Conservation (phyloP, 768 basidiomycete species). For the Cystobasidium onofrii region DNA sequence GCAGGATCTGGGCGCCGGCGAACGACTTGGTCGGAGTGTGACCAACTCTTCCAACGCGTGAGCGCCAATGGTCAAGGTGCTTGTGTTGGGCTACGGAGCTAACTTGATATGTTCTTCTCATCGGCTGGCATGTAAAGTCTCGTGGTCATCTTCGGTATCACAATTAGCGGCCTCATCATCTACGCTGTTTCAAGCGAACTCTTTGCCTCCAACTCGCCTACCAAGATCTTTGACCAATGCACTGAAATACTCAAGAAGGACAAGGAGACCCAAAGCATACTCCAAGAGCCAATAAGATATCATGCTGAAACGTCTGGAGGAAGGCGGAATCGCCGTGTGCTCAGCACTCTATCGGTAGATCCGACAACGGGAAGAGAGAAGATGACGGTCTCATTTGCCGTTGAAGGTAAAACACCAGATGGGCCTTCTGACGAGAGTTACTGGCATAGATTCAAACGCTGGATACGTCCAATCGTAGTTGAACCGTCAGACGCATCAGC, state of each 20-base stretch:
- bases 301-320: constrained; percentile 24
- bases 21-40: constrained; percentile 18
- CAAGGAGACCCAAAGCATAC: constrained; percentile 18
- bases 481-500: constrained; percentile 23
- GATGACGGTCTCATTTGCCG: constrained; percentile 24
- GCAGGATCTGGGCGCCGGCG: constrained; percentile 19
- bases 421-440: constrained; percentile 26
- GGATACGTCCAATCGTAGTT: constrained; percentile 30
- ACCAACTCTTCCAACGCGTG: constrained; percentile 28
- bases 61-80: no score
- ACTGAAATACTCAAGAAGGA: constrained; percentile 21
- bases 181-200: constrained; percentile 31
- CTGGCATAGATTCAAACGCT: constrained; percentile 28
- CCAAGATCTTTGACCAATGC: constrained; percentile 18
- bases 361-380: constrained; percentile 16
- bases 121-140: no score
- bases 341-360: neutral
- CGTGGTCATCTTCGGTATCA: constrained; percentile 24
- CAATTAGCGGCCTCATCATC: constrained; percentile 19
- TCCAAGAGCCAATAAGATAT: constrained; percentile 22
- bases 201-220: constrained; percentile 29
- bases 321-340: constrained; percentile 16
- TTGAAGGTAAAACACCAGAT: constrained; percentile 9
- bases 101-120: neutral
- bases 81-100: no score